Evolutionary conservation across 2,329 filamentous ascomycete species (phyloP).

Genomic region (Xylaria digitata): DNA sequence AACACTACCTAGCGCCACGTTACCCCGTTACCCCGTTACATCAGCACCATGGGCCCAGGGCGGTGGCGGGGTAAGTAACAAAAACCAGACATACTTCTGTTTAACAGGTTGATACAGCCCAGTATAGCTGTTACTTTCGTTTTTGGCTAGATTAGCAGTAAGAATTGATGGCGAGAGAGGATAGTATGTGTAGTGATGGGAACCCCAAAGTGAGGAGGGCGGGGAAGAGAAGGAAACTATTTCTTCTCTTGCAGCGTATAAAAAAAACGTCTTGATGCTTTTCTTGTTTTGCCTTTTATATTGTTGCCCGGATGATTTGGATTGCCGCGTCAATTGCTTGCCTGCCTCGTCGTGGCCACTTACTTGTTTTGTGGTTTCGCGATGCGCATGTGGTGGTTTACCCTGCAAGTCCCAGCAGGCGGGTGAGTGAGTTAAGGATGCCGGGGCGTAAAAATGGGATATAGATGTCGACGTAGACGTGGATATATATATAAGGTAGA

Average conservation of each 20-base stretch:
- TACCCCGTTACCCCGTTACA: neutral
- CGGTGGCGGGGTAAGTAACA: neutral
- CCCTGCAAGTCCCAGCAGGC: too few relatives aligned
- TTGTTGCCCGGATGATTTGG: neutral
- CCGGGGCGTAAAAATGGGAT: too few relatives aligned
- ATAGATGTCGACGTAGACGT: too few relatives aligned
- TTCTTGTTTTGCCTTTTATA: neutral
- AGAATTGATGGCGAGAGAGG: slow-evolving; percentile 5
- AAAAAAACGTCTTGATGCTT: neutral
- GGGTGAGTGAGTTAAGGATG: too few relatives aligned
- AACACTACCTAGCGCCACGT: neutral
- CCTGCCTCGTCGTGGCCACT: neutral
- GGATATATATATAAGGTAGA: neutral
- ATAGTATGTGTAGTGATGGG: neutral
- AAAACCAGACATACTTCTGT: neutral
- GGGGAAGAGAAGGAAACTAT: neutral
- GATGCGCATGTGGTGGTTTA: too few relatives aligned
- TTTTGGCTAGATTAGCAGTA: neutral
- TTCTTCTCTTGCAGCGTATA: slow-evolving; percentile 7
- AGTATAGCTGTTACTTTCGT: slow-evolving; percentile 8
- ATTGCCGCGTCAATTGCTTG: neutral
- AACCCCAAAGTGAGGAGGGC: neutral
- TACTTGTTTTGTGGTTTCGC: neutral
- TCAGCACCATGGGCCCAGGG: neutral
- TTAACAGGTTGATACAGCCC: neutral